phyloP scores from a whole-genome alignment of 352 stramenopile species.

The Pythium monospermum region DNA sequence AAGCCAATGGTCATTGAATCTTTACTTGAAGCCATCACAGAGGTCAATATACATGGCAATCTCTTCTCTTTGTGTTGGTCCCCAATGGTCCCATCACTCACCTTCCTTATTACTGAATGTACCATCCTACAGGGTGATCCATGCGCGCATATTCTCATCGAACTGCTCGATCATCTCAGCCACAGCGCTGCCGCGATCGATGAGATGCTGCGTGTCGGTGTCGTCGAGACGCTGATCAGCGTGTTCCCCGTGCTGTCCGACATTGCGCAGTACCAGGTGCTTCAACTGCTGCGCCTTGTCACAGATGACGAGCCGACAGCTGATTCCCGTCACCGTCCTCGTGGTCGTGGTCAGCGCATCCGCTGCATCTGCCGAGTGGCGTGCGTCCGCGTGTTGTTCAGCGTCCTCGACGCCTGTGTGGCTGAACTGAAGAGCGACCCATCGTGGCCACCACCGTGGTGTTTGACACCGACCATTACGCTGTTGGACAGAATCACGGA shows the following conservation, averaged over 20 bases:
- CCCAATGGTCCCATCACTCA: too few relatives aligned
- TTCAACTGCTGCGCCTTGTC: conserved; percentile 21
- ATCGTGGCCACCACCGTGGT: too few relatives aligned
- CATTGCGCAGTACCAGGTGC: background rate
- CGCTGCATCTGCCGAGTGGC: conserved; percentile 16
- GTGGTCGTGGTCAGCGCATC: conserved; percentile 2
- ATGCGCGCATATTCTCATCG: conserved; percentile 16
- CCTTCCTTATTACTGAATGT: background rate
- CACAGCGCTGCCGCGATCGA: background rate
- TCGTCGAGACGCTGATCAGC: conserved; percentile 18
- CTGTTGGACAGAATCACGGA: conserved; percentile 17
- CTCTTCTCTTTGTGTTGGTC: too few relatives aligned
- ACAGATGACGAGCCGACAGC: conserved; percentile 6
- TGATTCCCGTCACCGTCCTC: background rate
- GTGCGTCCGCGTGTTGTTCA: conserved; percentile 13
- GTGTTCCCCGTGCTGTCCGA: conserved; percentile 10
- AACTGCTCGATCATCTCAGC: conserved; percentile 16
- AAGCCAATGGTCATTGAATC: conserved; percentile 1
- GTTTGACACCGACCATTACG: conserved; percentile 7
- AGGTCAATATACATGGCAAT: too few relatives aligned
- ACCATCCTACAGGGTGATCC: conserved; percentile 11
- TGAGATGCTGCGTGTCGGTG: conserved; percentile 1
- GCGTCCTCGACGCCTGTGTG: conserved; percentile 8
- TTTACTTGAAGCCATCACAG: conserved; percentile 10
- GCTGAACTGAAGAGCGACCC: too few relatives aligned